A percentile compares a stretch with the other conserved stretches of the same genome.
These are phyloP conservation scores for Sclerotinia sclerotiorum DNA, from an alignment of 2,329 filamentous ascomycete species.

Conservation along the genomic window DNA sequence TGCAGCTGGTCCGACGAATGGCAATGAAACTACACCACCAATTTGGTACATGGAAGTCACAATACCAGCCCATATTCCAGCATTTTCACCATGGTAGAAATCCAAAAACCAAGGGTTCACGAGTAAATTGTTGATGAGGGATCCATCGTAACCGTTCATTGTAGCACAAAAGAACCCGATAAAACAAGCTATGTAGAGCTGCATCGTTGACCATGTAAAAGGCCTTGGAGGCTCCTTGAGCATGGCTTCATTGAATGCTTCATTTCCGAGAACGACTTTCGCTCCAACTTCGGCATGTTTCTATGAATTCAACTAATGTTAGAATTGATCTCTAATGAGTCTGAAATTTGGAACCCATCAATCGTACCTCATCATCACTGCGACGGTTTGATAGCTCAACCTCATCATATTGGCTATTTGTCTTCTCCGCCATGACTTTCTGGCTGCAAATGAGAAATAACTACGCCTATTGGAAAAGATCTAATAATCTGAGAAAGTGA, in stretches of 20 bases:
- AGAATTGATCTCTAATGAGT: slow-evolving; percentile 1
- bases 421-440: slow-evolving; percentile 16
- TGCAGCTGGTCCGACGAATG: slow-evolving; percentile 49
- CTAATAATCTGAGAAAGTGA: neutral
- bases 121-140: slow-evolving; percentile 50
- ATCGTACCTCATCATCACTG: slow-evolving; percentile 26
- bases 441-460: neutral
- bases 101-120: slow-evolving; percentile 46
- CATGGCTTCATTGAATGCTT: slow-evolving; percentile 56
- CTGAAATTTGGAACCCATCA: neutral
- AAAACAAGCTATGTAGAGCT: slow-evolving; percentile 49
- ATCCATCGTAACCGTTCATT: slow-evolving; percentile 55
- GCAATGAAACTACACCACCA: slow-evolving; percentile 49
- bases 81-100: slow-evolving; percentile 45
- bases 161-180: slow-evolving; percentile 52
- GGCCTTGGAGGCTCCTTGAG: slow-evolving; percentile 51
- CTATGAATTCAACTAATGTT: slow-evolving; percentile 23
- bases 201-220: slow-evolving; percentile 44
- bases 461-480: neutral
- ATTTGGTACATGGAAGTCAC: slow-evolving; percentile 55
- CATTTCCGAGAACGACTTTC: slow-evolving; percentile 52
- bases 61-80: slow-evolving; percentile 51
- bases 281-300: slow-evolving; percentile 39
- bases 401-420: neutral
- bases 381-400: slow-evolving; percentile 1